These are phyloP conservation scores for Tolypocladium ophioglossoides DNA, from an alignment of 2,329 filamentous ascomycete genomes.

Conservation along the genomic window DNA sequence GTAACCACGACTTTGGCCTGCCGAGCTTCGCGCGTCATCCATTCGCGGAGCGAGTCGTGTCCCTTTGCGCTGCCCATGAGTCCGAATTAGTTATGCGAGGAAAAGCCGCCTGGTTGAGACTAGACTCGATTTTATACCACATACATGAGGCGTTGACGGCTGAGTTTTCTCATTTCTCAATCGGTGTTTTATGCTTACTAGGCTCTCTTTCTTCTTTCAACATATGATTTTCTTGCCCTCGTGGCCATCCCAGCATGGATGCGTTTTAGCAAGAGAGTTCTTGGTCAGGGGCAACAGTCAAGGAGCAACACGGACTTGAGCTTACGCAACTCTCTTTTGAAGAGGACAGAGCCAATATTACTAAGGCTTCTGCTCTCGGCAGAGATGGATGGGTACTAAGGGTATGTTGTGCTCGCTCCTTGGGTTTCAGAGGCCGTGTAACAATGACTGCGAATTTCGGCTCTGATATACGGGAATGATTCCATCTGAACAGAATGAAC, in stretches of 20 bases:
- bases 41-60: background rate
- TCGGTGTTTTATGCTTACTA: no score
- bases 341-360: no score
- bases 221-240: no score
- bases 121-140: background rate
- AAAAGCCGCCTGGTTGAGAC: background rate
- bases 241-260: no score
- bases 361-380: background rate
- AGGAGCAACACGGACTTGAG: no score
- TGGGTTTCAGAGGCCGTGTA: background rate
- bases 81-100: background rate
- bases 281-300: no score
- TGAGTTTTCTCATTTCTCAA: no score
- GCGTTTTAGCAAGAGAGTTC: no score
- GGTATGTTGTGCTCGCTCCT: background rate
- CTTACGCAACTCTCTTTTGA: no score
- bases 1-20: background rate
- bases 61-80: background rate
- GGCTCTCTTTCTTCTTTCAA: background rate
- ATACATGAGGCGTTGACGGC: background rate
- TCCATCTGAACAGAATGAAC: background rate
- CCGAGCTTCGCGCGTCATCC: background rate
- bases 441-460: background rate
- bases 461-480: background rate
- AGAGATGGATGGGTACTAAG: background rate